phyloP scores from a whole-genome alignment of 2,329 filamentous ascomycete genomes.

The Sporothrix pseudoabietina region DNA sequence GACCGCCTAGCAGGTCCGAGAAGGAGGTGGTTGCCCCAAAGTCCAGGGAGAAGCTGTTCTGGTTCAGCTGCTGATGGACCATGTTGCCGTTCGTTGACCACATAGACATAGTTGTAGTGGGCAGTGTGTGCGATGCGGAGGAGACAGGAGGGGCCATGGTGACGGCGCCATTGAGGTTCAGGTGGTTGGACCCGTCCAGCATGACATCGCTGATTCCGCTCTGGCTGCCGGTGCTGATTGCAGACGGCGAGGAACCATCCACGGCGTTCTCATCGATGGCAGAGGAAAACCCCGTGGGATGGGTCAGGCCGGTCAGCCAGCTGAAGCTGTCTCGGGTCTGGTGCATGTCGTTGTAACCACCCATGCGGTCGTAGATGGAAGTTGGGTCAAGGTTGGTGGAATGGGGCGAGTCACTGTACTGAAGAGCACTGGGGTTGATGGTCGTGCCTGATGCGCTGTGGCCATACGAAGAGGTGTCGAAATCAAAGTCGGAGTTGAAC shows the following conservation, averaged over 20 bases:
- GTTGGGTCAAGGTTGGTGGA: slow-evolving; percentile 61
- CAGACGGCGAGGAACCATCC: slow-evolving; percentile 92
- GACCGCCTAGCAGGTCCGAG: slow-evolving; percentile 71
- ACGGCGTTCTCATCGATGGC: slow-evolving; percentile 71
- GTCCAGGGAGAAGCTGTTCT: slow-evolving; percentile 74
- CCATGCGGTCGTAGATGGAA: slow-evolving; percentile 44
- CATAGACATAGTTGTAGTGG: slow-evolving; percentile 48
- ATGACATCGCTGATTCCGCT: slow-evolving; percentile 89
- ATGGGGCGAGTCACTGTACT: slow-evolving; percentile 76
- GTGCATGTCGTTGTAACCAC: slow-evolving; percentile 39
- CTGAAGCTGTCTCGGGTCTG: slow-evolving; percentile 71
- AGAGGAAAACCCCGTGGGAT: slow-evolving; percentile 68
- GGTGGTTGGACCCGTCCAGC: slow-evolving; percentile 76
- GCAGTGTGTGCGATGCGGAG: slow-evolving; percentile 42
- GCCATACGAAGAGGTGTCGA: slow-evolving; percentile 71
- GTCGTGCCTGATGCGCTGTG: slow-evolving; percentile 62
- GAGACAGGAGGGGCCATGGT: slow-evolving; percentile 51
- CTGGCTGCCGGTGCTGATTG: slow-evolving; percentile 92
- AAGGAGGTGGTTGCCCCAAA: slow-evolving; percentile 69
- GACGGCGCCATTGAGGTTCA: slow-evolving; percentile 35
- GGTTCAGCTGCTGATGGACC: slow-evolving; percentile 66
- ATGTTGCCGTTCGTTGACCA: slow-evolving; percentile 64
- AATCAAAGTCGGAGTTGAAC: slow-evolving; percentile 68
- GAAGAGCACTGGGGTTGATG: slow-evolving; percentile 73
- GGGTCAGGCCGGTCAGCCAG: slow-evolving; percentile 80